phyloP scores from a whole-genome alignment of 805 yeast species.

The Kodamaea restingae region DNA sequence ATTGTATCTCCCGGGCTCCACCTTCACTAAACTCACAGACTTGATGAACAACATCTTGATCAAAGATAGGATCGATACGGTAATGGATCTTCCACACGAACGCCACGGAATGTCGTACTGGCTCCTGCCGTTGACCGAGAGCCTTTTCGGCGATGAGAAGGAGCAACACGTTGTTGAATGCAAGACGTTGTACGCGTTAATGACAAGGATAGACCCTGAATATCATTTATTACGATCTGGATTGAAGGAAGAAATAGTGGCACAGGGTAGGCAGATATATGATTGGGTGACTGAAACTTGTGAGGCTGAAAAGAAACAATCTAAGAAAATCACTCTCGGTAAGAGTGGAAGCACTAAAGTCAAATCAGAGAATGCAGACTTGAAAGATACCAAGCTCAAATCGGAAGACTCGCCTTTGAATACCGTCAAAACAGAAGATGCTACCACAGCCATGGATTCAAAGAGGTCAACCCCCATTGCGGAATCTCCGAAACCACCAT shows the following conservation, averaged over 20 bases:
- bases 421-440: too few species aligned
- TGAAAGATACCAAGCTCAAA: too few species aligned
- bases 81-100: slow-evolving; percentile 44
- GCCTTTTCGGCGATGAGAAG: slow-evolving; percentile 10
- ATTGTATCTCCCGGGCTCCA: slow-evolving; percentile 49
- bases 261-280: slow-evolving; percentile 43
- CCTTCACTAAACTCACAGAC: slow-evolving; percentile 50
- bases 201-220: slow-evolving; percentile 51
- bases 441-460: too few species aligned
- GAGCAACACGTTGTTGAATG: slow-evolving; percentile 34
- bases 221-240: slow-evolving; percentile 47
- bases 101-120: slow-evolving; percentile 57
- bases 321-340: neutral
- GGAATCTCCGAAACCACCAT: neutral
- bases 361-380: too few species aligned
- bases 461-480: too few species aligned
- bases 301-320: neutral
- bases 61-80: slow-evolving; percentile 50
- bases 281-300: slow-evolving; percentile 17
- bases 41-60: slow-evolving; percentile 60
- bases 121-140: slow-evolving; percentile 37
- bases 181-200: slow-evolving; percentile 44
- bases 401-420: too few species aligned
- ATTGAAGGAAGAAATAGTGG: slow-evolving; percentile 42
- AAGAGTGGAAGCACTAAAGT: slow-evolving; percentile 8